Percentiles rank a stretch among this genome's conserved stretches.
These are phyloP conservation scores for Verticillium longisporum DNA, from an alignment of 2,329 filamentous ascomycete species.

Conservation along the genomic window DNA sequence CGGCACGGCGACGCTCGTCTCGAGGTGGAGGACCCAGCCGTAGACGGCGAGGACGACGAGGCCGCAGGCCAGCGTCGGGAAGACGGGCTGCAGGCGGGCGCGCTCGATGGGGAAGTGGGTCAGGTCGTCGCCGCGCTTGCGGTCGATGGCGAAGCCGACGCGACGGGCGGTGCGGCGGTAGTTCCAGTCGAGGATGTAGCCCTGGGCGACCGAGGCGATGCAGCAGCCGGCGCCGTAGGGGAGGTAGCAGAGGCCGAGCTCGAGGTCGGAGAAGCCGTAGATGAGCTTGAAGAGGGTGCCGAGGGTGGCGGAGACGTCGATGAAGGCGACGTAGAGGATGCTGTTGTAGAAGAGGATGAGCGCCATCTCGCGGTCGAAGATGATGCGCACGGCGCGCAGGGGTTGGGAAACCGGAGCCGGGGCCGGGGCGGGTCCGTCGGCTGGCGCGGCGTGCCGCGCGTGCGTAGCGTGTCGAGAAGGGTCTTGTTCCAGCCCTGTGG, in stretches of 20 bases:
- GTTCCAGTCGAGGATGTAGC: conserved; percentile 58
- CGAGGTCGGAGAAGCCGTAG: conserved; percentile 42
- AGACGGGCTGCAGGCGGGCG: conserved; percentile 46
- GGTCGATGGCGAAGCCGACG: conserved; percentile 54
- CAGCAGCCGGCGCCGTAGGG: conserved; percentile 46
- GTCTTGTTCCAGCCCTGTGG: conserved; percentile 53
- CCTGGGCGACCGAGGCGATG: conserved; percentile 43
- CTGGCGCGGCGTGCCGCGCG: conserved; percentile 14
- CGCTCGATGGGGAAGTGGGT: conserved; percentile 47
- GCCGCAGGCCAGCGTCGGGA: conserved; percentile 47
- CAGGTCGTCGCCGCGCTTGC: conserved; percentile 47
- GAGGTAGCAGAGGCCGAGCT: conserved; percentile 48
- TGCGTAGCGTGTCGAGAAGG: conserved; percentile 39
- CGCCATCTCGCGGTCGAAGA: conserved; percentile 51
- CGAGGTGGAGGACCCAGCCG: conserved; percentile 48
- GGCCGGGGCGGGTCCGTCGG: conserved; percentile 23
- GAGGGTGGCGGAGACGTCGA: conserved; percentile 45
- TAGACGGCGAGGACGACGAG: conserved; percentile 46
- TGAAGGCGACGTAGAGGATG: conserved; percentile 49
- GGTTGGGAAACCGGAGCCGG: conserved; percentile 48
- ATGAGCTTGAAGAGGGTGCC: conserved; percentile 43
- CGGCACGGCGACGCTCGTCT: conserved; percentile 45
- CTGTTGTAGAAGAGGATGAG: conserved; percentile 46
- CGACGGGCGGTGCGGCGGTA: conserved; percentile 60
- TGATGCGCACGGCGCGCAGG: conserved; percentile 45